These are phyloP conservation scores for Talaromyces sp. DNA, from an alignment of 2,329 filamentous ascomycete genomes.

Conservation along the genomic window DNA sequence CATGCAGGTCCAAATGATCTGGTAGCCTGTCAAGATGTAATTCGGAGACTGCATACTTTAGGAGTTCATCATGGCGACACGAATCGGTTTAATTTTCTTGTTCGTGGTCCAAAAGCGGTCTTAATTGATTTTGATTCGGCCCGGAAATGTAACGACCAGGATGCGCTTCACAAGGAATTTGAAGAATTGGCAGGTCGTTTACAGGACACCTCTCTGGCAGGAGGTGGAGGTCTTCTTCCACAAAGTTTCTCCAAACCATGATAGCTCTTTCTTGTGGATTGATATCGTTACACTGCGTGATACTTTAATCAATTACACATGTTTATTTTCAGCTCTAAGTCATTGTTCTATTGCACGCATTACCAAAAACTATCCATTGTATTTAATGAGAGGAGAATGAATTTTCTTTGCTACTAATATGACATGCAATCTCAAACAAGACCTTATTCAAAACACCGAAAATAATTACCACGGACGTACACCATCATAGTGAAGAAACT, in stretches of 20 bases:
- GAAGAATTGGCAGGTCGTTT: slow-evolving; percentile 12
- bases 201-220: slow-evolving; percentile 10
- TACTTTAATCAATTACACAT: too few relatives aligned
- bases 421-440: neutral
- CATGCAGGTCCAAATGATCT: slow-evolving; percentile 20
- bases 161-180: slow-evolving; percentile 14
- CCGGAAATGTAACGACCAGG: slow-evolving; percentile 17
- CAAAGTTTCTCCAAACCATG: too few relatives aligned
- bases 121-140: slow-evolving; percentile 26
- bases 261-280: too few relatives aligned
- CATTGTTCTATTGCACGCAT: neutral
- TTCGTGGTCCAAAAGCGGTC: slow-evolving; percentile 14
- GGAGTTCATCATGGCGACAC: slow-evolving; percentile 22
- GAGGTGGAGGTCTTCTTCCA: neutral
- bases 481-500: slow-evolving; percentile 21
- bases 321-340: too few relatives aligned
- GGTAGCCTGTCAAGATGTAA: slow-evolving; percentile 13
- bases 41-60: slow-evolving; percentile 20
- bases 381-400: neutral
- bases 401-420: neutral
- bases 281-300: too few relatives aligned
- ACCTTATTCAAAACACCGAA: neutral
- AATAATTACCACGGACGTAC: neutral
- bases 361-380: neutral
- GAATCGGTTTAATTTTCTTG: slow-evolving; percentile 25